Percentiles rank a stretch among this genome's conserved stretches.
phyloP scores from a whole-genome alignment of 352 stramenopile genomes.

The Phytophthora palmivora region DNA sequence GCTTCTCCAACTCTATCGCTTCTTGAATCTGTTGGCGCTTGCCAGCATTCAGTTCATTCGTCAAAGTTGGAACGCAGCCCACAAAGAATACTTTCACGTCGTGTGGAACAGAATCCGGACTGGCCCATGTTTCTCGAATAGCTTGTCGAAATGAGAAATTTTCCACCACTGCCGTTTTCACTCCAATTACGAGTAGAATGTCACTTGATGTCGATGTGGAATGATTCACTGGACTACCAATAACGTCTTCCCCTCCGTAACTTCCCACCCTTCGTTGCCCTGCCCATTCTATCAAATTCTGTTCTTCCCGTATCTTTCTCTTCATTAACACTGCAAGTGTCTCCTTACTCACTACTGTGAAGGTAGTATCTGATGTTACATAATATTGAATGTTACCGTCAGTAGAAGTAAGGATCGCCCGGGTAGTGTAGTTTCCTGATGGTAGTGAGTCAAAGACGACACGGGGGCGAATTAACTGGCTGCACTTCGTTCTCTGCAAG shows the following conservation, averaged over 20 bases:
- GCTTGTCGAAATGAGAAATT: conserved; percentile 40
- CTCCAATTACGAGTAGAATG: conserved; percentile 46
- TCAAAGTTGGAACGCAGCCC: conserved; percentile 33
- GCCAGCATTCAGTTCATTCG: neutral
- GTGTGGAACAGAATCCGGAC: conserved; percentile 8
- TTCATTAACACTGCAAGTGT: neutral
- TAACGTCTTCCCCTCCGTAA: no score
- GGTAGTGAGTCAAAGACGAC: conserved; percentile 15
- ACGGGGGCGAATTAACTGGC: conserved; percentile 5
- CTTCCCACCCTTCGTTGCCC: neutral
- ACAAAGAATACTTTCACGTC: conserved; percentile 50
- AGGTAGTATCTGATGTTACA: conserved; percentile 2
- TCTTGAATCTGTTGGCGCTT: conserved; percentile 12
- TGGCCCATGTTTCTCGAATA: conserved; percentile 57
- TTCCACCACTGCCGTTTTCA: conserved; percentile 50
- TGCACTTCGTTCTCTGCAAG: conserved; percentile 4
- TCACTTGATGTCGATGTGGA: neutral
- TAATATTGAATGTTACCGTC: conserved; percentile 1
- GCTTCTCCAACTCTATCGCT: conserved; percentile 41
- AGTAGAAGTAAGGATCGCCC: conserved; percentile 13
- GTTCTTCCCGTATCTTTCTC: neutral
- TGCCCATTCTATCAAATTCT: conserved; percentile 21
- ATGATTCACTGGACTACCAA: neutral
- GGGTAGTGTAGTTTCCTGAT: conserved; percentile 16
- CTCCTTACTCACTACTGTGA: conserved; percentile 19